phyloP scores from a whole-genome alignment of 139 green algal genomes.

The Ettlia oleoabundans region DNA sequence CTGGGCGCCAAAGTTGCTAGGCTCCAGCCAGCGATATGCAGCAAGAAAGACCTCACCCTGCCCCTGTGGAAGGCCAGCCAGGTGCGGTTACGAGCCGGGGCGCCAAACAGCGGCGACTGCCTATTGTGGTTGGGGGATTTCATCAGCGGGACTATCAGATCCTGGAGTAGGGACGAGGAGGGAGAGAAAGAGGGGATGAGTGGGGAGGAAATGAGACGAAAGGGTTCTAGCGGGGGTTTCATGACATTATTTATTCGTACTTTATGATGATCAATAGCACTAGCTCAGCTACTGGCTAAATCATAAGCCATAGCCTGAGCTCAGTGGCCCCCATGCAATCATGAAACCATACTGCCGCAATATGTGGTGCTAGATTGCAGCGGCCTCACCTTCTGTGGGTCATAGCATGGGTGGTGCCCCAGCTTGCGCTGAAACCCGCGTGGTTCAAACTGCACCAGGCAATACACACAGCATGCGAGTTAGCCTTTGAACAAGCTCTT shows the following conservation, averaged over 20 bases:
- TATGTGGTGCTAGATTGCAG: no score
- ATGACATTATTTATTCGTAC: no score
- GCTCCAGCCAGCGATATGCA: not conserved
- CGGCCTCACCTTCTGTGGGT: constrained; percentile 30
- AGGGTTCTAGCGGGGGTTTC: no score
- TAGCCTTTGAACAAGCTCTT: not conserved
- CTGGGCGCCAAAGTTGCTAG: no score
- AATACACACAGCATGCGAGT: not conserved
- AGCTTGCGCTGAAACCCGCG: constrained; percentile 39
- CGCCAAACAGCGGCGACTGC: constrained; percentile 39
- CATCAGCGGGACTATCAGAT: constrained; percentile 58
- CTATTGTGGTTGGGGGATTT: constrained; percentile 40
- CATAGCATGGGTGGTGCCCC: constrained; percentile 44
- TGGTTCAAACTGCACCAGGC: no score
- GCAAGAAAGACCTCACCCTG: not conserved
- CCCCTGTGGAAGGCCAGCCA: constrained; percentile 52
- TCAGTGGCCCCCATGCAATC: not conserved
- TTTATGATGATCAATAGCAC: no score
- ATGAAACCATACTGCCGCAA: not conserved
- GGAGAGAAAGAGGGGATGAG: no score
- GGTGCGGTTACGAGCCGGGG: constrained; percentile 5
- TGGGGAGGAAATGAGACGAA: no score
- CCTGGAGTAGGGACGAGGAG: no score
- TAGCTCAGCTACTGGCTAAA: no score
- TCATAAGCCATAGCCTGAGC: no score